These are phyloP conservation scores for Forsythia viridissima DNA, from an alignment of 257 asterid genomes.

Conservation along the genomic window DNA sequence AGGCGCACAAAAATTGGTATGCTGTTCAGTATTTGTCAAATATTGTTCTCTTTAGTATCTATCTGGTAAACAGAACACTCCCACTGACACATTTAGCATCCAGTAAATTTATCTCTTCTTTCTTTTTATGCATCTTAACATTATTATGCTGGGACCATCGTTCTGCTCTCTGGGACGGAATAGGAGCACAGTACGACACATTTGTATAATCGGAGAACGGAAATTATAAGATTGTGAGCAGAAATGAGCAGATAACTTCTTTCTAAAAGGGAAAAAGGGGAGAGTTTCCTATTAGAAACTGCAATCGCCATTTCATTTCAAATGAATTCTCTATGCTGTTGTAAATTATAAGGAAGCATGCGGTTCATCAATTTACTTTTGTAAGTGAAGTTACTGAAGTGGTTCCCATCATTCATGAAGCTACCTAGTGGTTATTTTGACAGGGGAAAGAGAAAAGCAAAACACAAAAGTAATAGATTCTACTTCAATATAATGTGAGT, in stretches of 20 bases:
- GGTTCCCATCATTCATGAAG: neutral
- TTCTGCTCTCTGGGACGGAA: neutral
- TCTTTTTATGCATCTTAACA: neutral
- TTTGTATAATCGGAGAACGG: neutral
- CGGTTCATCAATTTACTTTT: neutral
- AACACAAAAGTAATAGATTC: neutral
- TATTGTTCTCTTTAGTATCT: neutral
- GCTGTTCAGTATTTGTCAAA: neutral
- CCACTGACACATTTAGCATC: neutral
- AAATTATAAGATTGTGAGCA: neutral
- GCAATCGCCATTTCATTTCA: neutral
- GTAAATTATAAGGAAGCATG: neutral
- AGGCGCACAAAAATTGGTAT: neutral
- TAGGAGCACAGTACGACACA: neutral
- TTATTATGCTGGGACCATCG: neutral
- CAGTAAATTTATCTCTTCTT: neutral
- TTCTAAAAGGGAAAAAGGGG: neutral
- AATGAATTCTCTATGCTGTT: neutral
- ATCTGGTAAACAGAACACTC: conserved; percentile 1
- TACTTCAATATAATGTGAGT: neutral
- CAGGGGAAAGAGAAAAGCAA: neutral
- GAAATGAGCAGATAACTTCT: neutral
- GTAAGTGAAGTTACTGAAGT: neutral
- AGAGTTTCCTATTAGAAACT: neutral
- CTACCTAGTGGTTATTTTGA: neutral